Conservation (phyloP, 768 basidiomycete species). For the Harrya chromipes region DNA sequence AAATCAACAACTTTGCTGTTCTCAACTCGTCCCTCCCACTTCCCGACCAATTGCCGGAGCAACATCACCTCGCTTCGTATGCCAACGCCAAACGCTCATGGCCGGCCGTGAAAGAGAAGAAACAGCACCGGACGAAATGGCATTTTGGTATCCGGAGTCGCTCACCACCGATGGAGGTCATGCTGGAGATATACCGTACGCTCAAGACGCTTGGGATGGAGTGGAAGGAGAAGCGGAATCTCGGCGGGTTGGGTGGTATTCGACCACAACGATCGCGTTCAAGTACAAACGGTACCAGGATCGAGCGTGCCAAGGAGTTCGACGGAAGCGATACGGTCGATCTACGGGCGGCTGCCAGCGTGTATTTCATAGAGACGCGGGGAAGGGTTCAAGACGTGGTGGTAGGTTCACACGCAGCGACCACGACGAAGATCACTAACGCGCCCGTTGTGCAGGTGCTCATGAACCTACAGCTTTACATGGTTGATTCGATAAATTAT, state of each 20-base stretch:
- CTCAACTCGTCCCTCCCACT: constrained; percentile 85
- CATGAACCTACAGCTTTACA: constrained; percentile 97
- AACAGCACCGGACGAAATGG: constrained; percentile 85
- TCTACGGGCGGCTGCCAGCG: constrained; percentile 63
- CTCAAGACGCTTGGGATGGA: constrained; percentile 91
- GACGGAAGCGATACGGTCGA: constrained; percentile 61
- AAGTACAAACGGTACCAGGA: constrained; percentile 38
- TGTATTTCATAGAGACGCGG: constrained; percentile 94
- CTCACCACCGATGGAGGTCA: constrained; percentile 97
- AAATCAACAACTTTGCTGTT: constrained; percentile 75
- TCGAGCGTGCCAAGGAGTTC: constrained; percentile 61
- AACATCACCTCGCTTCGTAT: constrained; percentile 70
- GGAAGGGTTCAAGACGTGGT: constrained; percentile 89
- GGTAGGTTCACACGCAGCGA: constrained; percentile 46
- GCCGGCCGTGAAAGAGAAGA: constrained; percentile 55
- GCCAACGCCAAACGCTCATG: constrained; percentile 45
- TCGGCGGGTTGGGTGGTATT: constrained; percentile 67
- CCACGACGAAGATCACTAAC: not conserved
- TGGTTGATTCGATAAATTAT: constrained; percentile 94
- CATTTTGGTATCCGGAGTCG: constrained; percentile 97
- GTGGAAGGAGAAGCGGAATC: constrained; percentile 88
- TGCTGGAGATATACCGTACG: constrained; percentile 97
- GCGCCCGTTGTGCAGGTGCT: constrained; percentile 56
- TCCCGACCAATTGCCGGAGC: constrained; percentile 57
- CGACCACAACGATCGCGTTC: constrained; percentile 29